Percentiles rank a stretch among this genome's conserved stretches.
phyloP scores from a whole-genome alignment of 495 filamentous ascomycete genomes.

The Neurospora sp. region DNA sequence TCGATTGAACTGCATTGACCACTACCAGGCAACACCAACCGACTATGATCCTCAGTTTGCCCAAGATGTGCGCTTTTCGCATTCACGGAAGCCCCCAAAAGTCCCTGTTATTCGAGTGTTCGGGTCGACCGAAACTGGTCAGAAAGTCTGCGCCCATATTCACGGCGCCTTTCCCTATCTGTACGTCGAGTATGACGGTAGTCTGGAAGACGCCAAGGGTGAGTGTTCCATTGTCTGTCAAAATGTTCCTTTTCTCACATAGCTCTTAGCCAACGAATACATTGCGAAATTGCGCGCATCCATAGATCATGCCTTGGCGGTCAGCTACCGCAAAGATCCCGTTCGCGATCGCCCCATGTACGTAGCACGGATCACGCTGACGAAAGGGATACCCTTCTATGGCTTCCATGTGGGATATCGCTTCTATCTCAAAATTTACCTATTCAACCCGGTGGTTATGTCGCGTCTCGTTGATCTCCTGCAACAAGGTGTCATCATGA shows the following conservation, averaged over 20 bases:
- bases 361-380: slow-evolving; percentile 80
- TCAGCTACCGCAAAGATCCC: slow-evolving; percentile 68
- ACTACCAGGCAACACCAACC: slow-evolving; percentile 72
- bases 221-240: slow-evolving; percentile 6
- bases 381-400: slow-evolving; percentile 93
- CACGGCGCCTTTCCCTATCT: slow-evolving; percentile 94
- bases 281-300: slow-evolving; percentile 64
- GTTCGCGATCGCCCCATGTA: slow-evolving; percentile 57
- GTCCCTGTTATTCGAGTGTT: slow-evolving; percentile 88
- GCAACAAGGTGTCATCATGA: slow-evolving; percentile 76
- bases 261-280: slow-evolving; percentile 40
- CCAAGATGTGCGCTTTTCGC: slow-evolving; percentile 38
- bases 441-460: slow-evolving; percentile 75
- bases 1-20: slow-evolving; percentile 88
- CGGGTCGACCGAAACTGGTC: slow-evolving; percentile 87
- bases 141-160: slow-evolving; percentile 93
- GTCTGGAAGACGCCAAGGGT: slow-evolving; percentile 57
- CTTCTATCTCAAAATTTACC: slow-evolving; percentile 88
- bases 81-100: slow-evolving; percentile 48
- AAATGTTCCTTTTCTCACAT: background rate
- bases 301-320: slow-evolving; percentile 75
- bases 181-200: slow-evolving; percentile 76
- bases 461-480: slow-evolving; percentile 75
- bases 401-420: slow-evolving; percentile 88
- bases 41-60: slow-evolving; percentile 73